Base-by-base conservation (phyloP, 441 rosid genomes). In the Corymbia calophylla region DNA sequence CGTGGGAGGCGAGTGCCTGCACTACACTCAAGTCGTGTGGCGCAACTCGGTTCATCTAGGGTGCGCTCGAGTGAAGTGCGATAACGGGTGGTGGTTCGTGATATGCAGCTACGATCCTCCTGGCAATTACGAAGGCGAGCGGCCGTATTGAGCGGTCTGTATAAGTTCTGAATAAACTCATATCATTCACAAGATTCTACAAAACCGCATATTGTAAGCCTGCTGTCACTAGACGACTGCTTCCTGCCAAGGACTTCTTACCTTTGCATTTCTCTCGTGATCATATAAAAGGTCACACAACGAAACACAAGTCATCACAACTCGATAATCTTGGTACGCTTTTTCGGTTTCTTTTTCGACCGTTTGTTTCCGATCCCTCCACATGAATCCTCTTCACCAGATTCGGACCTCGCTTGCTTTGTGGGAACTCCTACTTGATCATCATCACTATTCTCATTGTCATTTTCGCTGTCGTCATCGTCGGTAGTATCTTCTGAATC, bases 21-120 rank as follows among this genome's bases (percentile, higher is more conserved):
- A 95, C 82, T 96, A 96, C 85, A 95, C 97, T 25, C 98, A 95
- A 88, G 88, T 95, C 44, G 96, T 96, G 86, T 96, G 97, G 98
- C 87, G 94, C 87, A 89, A 88, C 6, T 92, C 97, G 19, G 89
- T 89, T 25, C 92, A 91, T 29, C 81, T 96, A 5, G 98, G 97
- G 53, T 95, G 98, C 90, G 98, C 95, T 15, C 92, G 92, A 35
- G 96, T 94, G 5, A 92, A 84, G 88, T 95, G 96, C 88, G 53
- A 84, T 32, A 91, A 93, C 89, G 92, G 92, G 48, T 90, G 94
- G 91, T 62, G 77, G 91, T 94, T 93, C 89, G 93, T 94, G 47
- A 93, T 87, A 62, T 95, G 96, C 81, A 94, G 66, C 87, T 94
- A 95, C 88, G 91, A 92, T 80, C 95, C 94, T 84, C 92, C 92